Evolutionary conservation across 2,329 filamentous ascomycete species (phyloP), one percentile per base, ranked within the genome.

Genomic region (Colletotrichum sidae): DNA sequence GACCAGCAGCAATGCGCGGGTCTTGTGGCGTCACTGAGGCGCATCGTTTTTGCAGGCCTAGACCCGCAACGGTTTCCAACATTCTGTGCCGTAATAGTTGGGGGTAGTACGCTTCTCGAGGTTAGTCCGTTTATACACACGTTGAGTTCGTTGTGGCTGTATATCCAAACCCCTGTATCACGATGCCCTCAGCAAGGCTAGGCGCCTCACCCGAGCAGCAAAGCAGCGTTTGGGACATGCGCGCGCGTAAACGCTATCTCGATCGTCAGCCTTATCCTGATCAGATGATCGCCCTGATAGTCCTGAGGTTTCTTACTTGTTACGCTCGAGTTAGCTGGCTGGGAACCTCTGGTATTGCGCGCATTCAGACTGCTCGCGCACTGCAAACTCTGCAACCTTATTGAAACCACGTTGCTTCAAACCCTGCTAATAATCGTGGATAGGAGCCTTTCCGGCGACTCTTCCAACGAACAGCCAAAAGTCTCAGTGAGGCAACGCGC

Each of bases 41-140:
- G 72, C 47, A 83, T 87, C 61, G 72, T 89, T 39, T 77, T 76
- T 45, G 80, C 80, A 8, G 86, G 85, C 3, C 75, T 89, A 13
- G 84, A 86, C 49, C 77, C 79, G 60, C 83, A 84, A 65, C 81
- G 87, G 8, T 90, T 90, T 70, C 86, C 88, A 47, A 80, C 86
- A 4, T 90, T 90, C 72, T 90, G 88, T 72, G 88, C 87, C 8
- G 79, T 82, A 7, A 76, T 90, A 9, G 83, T 87, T 44, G 88
- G 88, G 39, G 87, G 87, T 44, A 85, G 83, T 68, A 88, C 86
- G 33, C 73, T 90, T n/a, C 72, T 90, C n/a, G 82, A 88, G 80
- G 87, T 85, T 77, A 70, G 80, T 71, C 33, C 35, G 34, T 60
- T n/a, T 42, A 62, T 51, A 50, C 49, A 25, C 25, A 25, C 25